phyloP scores from a whole-genome alignment of 441 rosid species.

The Erodium texanum region DNA sequence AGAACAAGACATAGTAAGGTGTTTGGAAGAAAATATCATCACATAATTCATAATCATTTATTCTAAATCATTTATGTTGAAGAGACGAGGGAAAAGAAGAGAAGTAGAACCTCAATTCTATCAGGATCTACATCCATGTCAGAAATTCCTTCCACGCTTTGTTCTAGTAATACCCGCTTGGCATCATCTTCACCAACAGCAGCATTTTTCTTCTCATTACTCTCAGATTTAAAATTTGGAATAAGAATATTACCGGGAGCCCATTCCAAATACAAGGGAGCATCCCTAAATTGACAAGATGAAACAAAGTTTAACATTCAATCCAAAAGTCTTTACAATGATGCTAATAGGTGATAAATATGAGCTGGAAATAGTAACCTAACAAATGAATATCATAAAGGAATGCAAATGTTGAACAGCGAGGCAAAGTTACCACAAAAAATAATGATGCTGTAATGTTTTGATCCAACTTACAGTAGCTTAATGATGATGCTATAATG shows the following conservation, averaged over 20 bases:
- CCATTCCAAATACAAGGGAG: constrained; percentile 87
- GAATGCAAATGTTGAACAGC: not conserved
- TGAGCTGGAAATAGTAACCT: not conserved
- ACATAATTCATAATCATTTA: not conserved
- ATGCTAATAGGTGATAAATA: not conserved
- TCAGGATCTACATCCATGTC: constrained; percentile 64
- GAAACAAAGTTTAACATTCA: constrained; percentile 12
- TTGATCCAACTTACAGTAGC: not conserved
- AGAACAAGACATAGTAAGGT: not conserved
- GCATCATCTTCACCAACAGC: constrained; percentile 49
- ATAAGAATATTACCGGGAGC: constrained; percentile 67
- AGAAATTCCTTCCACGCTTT: constrained; percentile 47
- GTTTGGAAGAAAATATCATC: constrained; percentile 1
- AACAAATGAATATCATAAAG: not conserved
- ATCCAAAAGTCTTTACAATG: not conserved
- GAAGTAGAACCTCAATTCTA: constrained; percentile 54
- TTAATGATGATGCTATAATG: not conserved
- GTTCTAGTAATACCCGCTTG: constrained; percentile 56
- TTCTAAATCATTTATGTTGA: not conserved
- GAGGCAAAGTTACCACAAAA: not conserved
- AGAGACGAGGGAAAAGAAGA: not conserved
- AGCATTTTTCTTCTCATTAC: constrained; percentile 26
- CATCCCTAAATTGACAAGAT: constrained; percentile 50
- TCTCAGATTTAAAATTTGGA: constrained; percentile 30
- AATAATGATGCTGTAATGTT: not conserved